phyloP scores from a whole-genome alignment of 1,284 basidiomycete species.

The Pterula multifida region DNA sequence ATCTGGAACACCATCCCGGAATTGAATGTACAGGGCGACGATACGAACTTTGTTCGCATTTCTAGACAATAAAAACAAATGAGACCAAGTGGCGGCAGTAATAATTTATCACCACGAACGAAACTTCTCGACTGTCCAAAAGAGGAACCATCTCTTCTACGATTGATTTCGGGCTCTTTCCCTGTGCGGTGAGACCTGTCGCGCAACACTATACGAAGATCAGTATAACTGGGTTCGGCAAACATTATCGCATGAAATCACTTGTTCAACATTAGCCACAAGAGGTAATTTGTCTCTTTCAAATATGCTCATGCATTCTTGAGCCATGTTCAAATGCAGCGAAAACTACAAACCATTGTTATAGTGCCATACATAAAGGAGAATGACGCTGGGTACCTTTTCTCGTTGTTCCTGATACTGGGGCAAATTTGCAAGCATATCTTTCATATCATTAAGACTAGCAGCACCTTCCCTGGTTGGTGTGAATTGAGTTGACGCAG shows the following conservation, averaged over 20 bases:
- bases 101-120: too few species aligned
- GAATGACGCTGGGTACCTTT: conserved; percentile 40
- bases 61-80: too few species aligned
- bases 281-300: conserved; percentile 78
- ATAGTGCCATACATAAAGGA: not conserved
- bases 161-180: conserved; percentile 82
- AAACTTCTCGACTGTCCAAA: conserved; percentile 75
- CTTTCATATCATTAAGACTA: conserved; percentile 95
- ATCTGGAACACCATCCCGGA: conserved; percentile 94
- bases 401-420: conserved; percentile 95
- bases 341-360: conserved; percentile 56
- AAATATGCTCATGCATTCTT: conserved; percentile 93
- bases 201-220: conserved; percentile 61
- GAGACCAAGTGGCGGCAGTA: too few species aligned
- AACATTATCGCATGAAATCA: too few species aligned
- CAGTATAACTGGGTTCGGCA: conserved; percentile 2
- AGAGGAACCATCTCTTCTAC: conserved; percentile 99
- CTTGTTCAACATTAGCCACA: conserved; percentile 92
- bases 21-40: conserved; percentile 92
- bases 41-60: conserved; percentile 92
- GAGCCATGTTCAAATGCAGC: conserved; percentile 92
- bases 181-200: conserved; percentile 80
- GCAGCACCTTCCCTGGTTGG: conserved; percentile 59
- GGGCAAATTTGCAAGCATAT: conserved; percentile 93
- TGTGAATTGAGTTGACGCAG: conserved; percentile 5